Base-by-base conservation (phyloP, 148 eudicot genomes). In the Diospyros kaki region DNA sequence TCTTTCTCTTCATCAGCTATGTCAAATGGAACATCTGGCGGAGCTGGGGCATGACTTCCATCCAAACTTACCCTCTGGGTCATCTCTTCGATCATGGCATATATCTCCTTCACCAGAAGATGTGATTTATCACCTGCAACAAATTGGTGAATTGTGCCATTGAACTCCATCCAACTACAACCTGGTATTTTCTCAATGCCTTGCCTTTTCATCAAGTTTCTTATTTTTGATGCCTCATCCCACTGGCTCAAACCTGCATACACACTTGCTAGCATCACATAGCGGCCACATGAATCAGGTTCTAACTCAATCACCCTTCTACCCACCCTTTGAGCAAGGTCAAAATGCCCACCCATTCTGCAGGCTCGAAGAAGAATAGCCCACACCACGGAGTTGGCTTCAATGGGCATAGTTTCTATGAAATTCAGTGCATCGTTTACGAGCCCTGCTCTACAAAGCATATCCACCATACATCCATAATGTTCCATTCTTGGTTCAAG, bases 391-490 rank as follows among this genome's bases (percentile, higher is more conserved):
- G 80, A 88, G 84, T 89, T 87, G 2, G 89, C 85, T 76, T 85
- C 83, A 68, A 86, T 86, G 38, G 93, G 93, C 91, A 91, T 89
- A 15, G 74, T 74, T 68, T 52, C 78, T 18, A 89, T 77, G 69
- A 83, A 85, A 11, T 82, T 77, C 42, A 82, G 75, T 58, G 96
- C 93, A 78, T 91, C 96, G 28, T n/a, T 64, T 79, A 87, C 75
- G 53, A 81, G 84, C 56, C 92, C 96, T 7, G 88, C 88, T 89
- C 83, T 82, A 10, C 89, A 88, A n/a, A 89, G 69, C 5, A 91
- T 76, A 85, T 91, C 93, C 73, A 91, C 92, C 54, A 85, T 87
- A 77, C 96, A 91, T 18, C 93, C 91, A 56, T 89, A 89, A 73
- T 89, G 96, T 72, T 89, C 91, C 93, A 89, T 91, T 68, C 10